phyloP scores from a whole-genome alignment of 768 basidiomycete genomes.

The Austroboletus eburneus region DNA sequence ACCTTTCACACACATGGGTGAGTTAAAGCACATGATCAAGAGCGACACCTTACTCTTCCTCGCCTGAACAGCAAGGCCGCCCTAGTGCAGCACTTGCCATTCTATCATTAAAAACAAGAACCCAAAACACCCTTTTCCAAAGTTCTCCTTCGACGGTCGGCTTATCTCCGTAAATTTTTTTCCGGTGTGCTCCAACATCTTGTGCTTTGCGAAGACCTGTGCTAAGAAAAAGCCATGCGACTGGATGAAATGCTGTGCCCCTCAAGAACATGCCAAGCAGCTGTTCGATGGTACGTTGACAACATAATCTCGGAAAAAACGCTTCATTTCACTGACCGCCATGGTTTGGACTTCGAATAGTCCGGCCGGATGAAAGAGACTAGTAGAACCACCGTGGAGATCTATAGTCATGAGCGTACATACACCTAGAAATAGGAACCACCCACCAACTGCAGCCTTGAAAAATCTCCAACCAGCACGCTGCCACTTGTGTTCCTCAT shows the following conservation, averaged over 20 bases:
- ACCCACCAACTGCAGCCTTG: constrained; percentile 48
- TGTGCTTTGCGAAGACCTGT: constrained; percentile 60
- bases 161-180: constrained; percentile 46
- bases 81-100: constrained; percentile 51
- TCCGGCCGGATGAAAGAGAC: constrained; percentile 51
- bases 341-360: constrained; percentile 63
- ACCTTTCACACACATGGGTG: constrained; percentile 43
- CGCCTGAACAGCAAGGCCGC: constrained; percentile 50
- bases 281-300: constrained; percentile 28
- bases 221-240: constrained; percentile 52
- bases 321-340: constrained; percentile 35
- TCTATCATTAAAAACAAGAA: constrained; percentile 57
- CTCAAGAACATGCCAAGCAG: constrained; percentile 53
- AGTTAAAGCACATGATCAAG: background rate
- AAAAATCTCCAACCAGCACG: constrained; percentile 62
- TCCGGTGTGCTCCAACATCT: constrained; percentile 75
- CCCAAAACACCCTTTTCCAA: constrained; percentile 81
- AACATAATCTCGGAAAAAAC: background rate
- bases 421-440: background rate
- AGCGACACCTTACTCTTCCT: constrained; percentile 58
- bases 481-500: constrained; percentile 42
- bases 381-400: constrained; percentile 46
- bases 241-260: constrained; percentile 44
- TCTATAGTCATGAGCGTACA: constrained; percentile 33
- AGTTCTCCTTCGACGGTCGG: constrained; percentile 59